Percentiles rank a stretch among this genome's conserved stretches.
phyloP scores from a whole-genome alignment of 768 basidiomycete species.

The Lepiota subincarnata region DNA sequence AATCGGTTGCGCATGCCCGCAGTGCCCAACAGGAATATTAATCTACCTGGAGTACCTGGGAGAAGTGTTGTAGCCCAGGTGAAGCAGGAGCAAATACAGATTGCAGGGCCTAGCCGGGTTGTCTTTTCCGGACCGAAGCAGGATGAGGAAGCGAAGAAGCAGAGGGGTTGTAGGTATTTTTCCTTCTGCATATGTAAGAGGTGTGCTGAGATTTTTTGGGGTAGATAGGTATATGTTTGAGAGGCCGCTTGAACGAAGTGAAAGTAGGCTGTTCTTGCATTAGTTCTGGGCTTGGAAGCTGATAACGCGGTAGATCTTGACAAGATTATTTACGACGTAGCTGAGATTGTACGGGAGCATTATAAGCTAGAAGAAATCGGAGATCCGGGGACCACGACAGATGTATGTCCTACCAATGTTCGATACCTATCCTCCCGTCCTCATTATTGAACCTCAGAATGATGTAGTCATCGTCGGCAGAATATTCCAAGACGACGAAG shows the following conservation, averaged over 20 bases:
- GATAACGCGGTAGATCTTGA: slow-evolving; percentile 59
- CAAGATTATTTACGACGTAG: slow-evolving; percentile 82
- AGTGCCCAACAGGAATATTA: slow-evolving; percentile 20
- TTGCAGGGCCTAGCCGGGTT: slow-evolving; percentile 26
- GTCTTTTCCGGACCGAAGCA: slow-evolving; percentile 36
- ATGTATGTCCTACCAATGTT: slow-evolving; percentile 28
- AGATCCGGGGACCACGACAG: slow-evolving; percentile 54
- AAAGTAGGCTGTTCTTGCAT: slow-evolving; percentile 45
- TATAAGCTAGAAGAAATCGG: slow-evolving; percentile 73
- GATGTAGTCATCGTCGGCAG: slow-evolving; percentile 69
- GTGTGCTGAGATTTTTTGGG: background rate
- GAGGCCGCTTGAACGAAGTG: slow-evolving; percentile 78
- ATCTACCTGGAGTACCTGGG: slow-evolving; percentile 3
- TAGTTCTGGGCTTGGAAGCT: background rate
- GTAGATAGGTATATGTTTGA: slow-evolving; percentile 94
- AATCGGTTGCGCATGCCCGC: slow-evolving; percentile 32
- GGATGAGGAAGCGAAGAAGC: slow-evolving; percentile 34
- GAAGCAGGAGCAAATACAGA: slow-evolving; percentile 33
- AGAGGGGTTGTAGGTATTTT: slow-evolving; percentile 52
- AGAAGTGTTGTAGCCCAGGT: slow-evolving; percentile 20
- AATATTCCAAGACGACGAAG: slow-evolving; percentile 66
- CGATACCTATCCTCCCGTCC: slow-evolving; percentile 1
- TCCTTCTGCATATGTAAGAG: background rate
- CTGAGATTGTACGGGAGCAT: slow-evolving; percentile 62
- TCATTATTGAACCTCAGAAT: slow-evolving; percentile 37